A percentile compares a stretch with the other conserved stretches of the same genome.
Conservation (phyloP, 768 basidiomycete species). For the Saitozyma podzolica region DNA sequence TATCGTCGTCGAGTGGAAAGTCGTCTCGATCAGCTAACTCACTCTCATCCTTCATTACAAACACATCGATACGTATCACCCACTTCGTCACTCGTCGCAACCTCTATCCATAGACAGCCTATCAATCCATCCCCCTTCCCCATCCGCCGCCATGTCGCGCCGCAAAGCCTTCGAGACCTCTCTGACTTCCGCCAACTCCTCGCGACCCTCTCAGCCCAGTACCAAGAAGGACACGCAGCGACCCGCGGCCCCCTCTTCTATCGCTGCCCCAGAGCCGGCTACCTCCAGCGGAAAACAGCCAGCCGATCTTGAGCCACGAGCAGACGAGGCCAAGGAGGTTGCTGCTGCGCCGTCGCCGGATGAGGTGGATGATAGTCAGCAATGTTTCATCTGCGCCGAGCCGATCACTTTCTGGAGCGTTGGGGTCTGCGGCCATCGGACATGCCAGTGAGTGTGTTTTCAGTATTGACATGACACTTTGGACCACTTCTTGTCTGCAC, state of each 20-base stretch:
- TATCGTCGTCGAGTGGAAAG: too few relatives aligned
- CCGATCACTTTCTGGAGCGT: conserved; percentile 85
- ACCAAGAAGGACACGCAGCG: neutral
- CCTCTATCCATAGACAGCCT: too few relatives aligned
- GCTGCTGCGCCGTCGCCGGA: conserved; percentile 10
- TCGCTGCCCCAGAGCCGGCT: conserved; percentile 20
- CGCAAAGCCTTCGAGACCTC: conserved; percentile 27
- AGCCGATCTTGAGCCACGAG: conserved; percentile 12
- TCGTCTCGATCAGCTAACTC: too few relatives aligned
- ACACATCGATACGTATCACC: too few relatives aligned
- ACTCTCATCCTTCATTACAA: too few relatives aligned
- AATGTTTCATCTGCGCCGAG: conserved; percentile 93
- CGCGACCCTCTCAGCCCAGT: neutral
- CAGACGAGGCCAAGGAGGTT: conserved; percentile 12
- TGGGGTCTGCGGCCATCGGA: conserved; percentile 88
- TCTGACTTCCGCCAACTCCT: conserved; percentile 1
- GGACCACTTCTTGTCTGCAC: neutral
- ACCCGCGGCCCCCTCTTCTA: conserved; percentile 5
- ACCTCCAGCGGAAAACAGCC: conserved; percentile 22
- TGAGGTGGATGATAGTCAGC: conserved; percentile 26
- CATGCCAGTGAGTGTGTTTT: conserved; percentile 66
- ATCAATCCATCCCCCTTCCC: too few relatives aligned
- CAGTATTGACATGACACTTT: neutral
- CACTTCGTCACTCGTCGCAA: too few relatives aligned
- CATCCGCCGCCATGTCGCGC: conserved; percentile 19